These are phyloP conservation scores for Debaryomyces prosopidis DNA, from an alignment of 805 yeast species.

Conservation along the genomic window DNA sequence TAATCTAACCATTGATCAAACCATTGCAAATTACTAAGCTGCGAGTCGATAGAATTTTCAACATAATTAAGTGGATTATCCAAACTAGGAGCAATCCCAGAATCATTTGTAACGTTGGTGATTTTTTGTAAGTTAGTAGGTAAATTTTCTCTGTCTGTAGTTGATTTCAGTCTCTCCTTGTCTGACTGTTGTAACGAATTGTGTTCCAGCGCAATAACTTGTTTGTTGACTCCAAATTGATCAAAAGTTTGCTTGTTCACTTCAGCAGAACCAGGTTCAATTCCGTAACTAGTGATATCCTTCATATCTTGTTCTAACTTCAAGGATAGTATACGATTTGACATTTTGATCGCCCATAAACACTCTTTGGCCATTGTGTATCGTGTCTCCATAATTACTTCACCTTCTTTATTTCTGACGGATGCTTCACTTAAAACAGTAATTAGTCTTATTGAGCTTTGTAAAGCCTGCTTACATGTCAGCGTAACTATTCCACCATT, in stretches of 20 bases:
- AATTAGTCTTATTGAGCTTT: slow-evolving; percentile 24
- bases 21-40: slow-evolving; percentile 52
- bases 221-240: slow-evolving; percentile 41
- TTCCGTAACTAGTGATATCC: slow-evolving; percentile 42
- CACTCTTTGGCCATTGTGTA: slow-evolving; percentile 59
- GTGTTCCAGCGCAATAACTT: slow-evolving; percentile 1
- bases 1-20: slow-evolving; percentile 53
- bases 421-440: slow-evolving; percentile 26
- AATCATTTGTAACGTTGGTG: background rate
- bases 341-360: slow-evolving; percentile 60
- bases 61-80: background rate
- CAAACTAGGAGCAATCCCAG: background rate
- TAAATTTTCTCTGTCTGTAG: background rate
- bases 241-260: slow-evolving; percentile 50
- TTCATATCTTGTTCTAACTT: slow-evolving; percentile 43
- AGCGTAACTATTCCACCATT: slow-evolving; percentile 38
- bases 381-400: slow-evolving; percentile 28
- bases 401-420: slow-evolving; percentile 31
- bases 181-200: background rate
- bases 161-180: background rate
- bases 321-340: slow-evolving; percentile 51
- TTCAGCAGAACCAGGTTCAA: slow-evolving; percentile 53
- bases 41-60: slow-evolving; percentile 21
- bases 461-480: slow-evolving; percentile 24
- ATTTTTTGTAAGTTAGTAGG: background rate